Percentiles rank a stretch among this genome's conserved stretches.
Evolutionary conservation across 2,329 filamentous ascomycete genomes (phyloP).

Genomic region (Pseudocercospora cruenta): DNA sequence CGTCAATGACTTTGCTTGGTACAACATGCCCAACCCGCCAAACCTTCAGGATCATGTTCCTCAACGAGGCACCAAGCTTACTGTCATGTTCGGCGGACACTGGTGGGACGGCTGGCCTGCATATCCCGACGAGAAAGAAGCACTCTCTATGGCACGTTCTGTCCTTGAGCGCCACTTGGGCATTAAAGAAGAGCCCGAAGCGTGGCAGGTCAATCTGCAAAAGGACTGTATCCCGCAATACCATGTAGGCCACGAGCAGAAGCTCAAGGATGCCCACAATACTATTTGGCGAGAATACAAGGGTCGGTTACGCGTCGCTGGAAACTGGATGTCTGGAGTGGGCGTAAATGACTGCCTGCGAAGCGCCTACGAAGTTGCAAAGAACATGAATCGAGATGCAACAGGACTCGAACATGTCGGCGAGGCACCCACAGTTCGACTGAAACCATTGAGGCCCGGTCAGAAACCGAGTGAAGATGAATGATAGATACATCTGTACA

Average conservation of each 20-base stretch:
- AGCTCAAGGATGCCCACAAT: constrained; percentile 61
- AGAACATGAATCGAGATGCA: constrained; percentile 41
- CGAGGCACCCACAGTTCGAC: constrained; percentile 22
- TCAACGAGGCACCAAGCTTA: constrained; percentile 74
- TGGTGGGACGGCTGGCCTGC: constrained; percentile 73
- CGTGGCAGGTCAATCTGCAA: constrained; percentile 64
- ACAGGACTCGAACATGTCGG: constrained; percentile 40
- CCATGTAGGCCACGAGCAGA: constrained; percentile 71
- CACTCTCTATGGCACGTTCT: constrained; percentile 68
- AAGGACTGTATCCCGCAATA: constrained; percentile 89
- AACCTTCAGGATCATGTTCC: constrained; percentile 45
- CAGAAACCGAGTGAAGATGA: constrained; percentile 13
- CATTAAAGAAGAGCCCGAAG: constrained; percentile 65
- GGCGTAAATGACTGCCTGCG: constrained; percentile 58
- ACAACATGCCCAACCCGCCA: constrained; percentile 37
- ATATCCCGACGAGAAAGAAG: constrained; percentile 68
- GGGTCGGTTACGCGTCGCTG: constrained; percentile 66
- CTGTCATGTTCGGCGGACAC: constrained; percentile 93
- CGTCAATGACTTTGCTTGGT: constrained; percentile 41
- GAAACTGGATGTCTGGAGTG: constrained; percentile 52
- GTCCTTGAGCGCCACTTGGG: constrained; percentile 74
- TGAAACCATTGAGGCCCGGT: constrained; percentile 24
- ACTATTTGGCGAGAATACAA: constrained; percentile 61
- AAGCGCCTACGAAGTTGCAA: constrained; percentile 59
- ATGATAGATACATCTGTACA: constrained; percentile 25